phyloP scores from a whole-genome alignment of 352 stramenopile genomes.

The Globisporangium cystogenes region DNA sequence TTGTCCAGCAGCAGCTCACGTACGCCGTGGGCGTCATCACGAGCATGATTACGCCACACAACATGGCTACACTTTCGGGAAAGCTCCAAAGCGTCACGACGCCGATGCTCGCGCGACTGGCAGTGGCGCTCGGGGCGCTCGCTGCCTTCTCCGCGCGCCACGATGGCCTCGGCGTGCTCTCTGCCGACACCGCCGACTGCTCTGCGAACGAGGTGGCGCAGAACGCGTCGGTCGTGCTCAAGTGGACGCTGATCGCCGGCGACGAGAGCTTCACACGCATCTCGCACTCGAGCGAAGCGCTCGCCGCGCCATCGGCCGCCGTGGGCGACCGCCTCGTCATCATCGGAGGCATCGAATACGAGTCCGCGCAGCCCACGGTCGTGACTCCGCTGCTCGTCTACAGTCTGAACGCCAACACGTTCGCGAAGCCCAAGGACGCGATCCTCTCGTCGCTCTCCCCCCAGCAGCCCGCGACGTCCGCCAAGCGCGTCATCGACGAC shows the following conservation, averaged over 20 bases:
- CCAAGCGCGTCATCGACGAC: constrained; percentile 21
- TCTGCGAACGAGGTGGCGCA: constrained; percentile 5
- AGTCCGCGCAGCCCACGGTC: constrained; percentile 61
- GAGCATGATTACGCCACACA: too few species aligned
- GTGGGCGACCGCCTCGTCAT: constrained; percentile 30
- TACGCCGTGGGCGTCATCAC: too few species aligned
- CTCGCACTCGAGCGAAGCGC: constrained; percentile 32
- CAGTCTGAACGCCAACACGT: constrained; percentile 29
- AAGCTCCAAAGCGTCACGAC: neutral
- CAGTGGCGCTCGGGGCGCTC: neutral
- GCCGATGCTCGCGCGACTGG: neutral
- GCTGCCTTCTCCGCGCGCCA: neutral
- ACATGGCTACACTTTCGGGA: too few species aligned
- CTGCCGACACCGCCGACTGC: constrained; percentile 1
- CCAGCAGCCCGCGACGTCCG: constrained; percentile 2
- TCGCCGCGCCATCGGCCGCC: constrained; percentile 9
- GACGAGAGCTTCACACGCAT: constrained; percentile 41
- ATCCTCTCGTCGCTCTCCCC: constrained; percentile 38
- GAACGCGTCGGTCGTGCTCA: constrained; percentile 16
- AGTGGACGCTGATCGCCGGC: constrained; percentile 27
- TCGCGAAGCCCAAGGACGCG: constrained; percentile 34
- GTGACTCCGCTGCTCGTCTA: constrained; percentile 52
- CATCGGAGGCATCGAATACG: constrained; percentile 65
- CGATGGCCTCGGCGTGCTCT: too few species aligned
- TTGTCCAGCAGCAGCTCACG: too few species aligned